These are phyloP conservation scores for Corniculantispora saksenae DNA, from an alignment of 2,329 filamentous ascomycete species.

Conservation along the genomic window DNA sequence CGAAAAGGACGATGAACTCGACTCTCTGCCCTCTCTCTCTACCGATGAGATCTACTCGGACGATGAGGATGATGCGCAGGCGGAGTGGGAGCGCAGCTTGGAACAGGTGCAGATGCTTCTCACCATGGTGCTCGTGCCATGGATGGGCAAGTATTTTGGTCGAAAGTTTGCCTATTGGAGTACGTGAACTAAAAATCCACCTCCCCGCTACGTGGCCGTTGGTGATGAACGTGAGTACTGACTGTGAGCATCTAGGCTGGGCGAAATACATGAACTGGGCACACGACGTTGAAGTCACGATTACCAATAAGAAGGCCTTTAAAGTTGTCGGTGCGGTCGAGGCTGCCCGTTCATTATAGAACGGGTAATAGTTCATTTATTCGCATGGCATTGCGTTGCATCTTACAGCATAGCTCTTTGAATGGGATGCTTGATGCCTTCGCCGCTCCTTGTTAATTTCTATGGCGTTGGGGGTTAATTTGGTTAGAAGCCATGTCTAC, in stretches of 20 bases:
- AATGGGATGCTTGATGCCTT: background rate
- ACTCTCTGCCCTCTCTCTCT: constrained; percentile 64
- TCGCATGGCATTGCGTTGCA: background rate
- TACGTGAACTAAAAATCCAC: constrained; percentile 46
- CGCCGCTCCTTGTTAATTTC: background rate
- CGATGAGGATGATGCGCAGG: constrained; percentile 79
- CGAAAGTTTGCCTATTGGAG: constrained; percentile 96
- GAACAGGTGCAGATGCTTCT: constrained; percentile 91
- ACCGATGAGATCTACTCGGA: constrained; percentile 59
- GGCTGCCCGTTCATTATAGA: constrained; percentile 57
- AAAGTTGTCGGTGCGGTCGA: constrained; percentile 64
- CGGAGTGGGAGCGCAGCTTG: constrained; percentile 91
- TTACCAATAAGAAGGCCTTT: constrained; percentile 64
- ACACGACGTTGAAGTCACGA: constrained; percentile 73
- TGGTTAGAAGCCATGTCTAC: background rate
- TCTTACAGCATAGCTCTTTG: background rate
- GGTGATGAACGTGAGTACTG: background rate
- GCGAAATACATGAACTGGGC: constrained; percentile 93
- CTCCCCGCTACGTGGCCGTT: background rate
- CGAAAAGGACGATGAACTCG: constrained; percentile 59
- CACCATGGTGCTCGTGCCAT: constrained; percentile 93
- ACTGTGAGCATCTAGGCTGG: constrained; percentile 65
- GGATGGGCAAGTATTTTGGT: constrained; percentile 91
- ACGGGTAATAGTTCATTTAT: background rate
- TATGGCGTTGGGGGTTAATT: constrained; percentile 10